These are phyloP conservation scores for Emiliania huxleyi DNA, from an alignment of 78 protist genomes.

Conservation along the genomic window DNA sequence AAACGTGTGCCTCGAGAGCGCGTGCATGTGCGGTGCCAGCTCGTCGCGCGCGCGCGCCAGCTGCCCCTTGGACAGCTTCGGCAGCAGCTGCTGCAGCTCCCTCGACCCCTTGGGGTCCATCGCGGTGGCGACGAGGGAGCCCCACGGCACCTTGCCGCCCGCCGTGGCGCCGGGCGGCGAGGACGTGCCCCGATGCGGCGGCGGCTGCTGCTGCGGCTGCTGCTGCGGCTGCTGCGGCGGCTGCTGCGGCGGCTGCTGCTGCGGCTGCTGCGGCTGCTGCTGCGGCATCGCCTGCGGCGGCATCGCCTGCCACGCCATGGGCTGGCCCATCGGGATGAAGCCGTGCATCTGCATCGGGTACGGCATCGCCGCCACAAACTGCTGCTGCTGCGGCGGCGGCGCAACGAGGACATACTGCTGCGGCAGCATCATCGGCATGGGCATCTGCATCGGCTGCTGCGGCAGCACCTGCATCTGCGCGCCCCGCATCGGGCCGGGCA, in stretches of 20 bases:
- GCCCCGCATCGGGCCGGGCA: not conserved
- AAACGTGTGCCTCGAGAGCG: not conserved
- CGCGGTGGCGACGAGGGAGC: not conserved
- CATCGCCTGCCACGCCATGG: not conserved
- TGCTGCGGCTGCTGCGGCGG: not conserved
- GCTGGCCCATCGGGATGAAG: not conserved
- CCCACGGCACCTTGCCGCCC: not conserved
- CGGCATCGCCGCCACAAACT: not conserved
- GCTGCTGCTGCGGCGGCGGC: not conserved
- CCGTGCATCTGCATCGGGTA: not conserved
- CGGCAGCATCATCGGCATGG: not conserved
- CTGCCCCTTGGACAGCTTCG: not conserved
- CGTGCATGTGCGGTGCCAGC: not conserved
- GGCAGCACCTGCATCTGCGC: not conserved
- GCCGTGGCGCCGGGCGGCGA: no score
- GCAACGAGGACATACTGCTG: not conserved
- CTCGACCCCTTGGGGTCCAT: slow-evolving; percentile 10
- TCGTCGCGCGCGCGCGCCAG: not conserved
- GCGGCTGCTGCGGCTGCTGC: not conserved
- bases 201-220: not conserved
- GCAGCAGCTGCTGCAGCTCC: not conserved
- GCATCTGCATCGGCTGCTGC: not conserved
- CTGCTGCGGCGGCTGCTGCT: not conserved
- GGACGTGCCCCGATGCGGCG: not conserved
- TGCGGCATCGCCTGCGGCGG: not conserved